A percentile compares a stretch with the other conserved stretches of the same genome.
These are phyloP conservation scores for Parsonsia alboflavescens DNA, from an alignment of 257 asterid species.

Conservation along the genomic window DNA sequence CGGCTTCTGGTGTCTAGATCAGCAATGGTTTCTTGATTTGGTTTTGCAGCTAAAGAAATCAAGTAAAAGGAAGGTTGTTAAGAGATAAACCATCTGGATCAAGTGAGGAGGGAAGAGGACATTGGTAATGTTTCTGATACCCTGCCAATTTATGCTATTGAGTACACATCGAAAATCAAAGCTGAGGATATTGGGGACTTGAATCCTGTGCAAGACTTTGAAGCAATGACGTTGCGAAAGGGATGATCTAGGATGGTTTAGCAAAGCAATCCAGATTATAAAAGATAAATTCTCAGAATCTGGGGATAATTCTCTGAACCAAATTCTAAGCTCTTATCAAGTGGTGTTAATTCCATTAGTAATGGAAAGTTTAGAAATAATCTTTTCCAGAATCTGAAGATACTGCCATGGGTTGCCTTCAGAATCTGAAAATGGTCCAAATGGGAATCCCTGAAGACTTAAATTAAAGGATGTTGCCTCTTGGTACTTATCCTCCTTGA, in stretches of 20 bases:
- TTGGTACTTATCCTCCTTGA: too few species aligned
- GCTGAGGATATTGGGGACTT: constrained; percentile 60
- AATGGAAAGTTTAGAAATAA: too few species aligned
- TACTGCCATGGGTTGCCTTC: too few species aligned
- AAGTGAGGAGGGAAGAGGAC: constrained; percentile 44
- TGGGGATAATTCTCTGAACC: too few species aligned
- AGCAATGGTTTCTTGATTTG: constrained; percentile 18
- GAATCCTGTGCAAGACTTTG: constrained; percentile 81
- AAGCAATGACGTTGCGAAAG: constrained; percentile 79
- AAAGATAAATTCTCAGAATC: constrained; percentile 45
- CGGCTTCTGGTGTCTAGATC: too few species aligned
- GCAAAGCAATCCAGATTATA: constrained; percentile 68
- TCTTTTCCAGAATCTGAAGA: too few species aligned
- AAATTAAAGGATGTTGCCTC: too few species aligned
- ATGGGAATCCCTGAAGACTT: too few species aligned
- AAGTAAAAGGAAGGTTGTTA: constrained; percentile 49
- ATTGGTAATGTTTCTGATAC: constrained; percentile 31
- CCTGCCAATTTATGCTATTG: constrained; percentile 50
- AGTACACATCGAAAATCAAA: constrained; percentile 44
- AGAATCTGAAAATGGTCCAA: too few species aligned
- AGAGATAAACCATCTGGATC: constrained; percentile 73
- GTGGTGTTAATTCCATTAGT: too few species aligned
- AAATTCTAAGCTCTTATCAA: too few species aligned
- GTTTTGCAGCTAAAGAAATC: constrained; percentile 78
- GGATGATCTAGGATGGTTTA: constrained; percentile 79